Percentiles rank a stretch among this genome's conserved stretches.
phyloP scores from a whole-genome alignment of 257 asterid species.

The Echites panduratus region DNA sequence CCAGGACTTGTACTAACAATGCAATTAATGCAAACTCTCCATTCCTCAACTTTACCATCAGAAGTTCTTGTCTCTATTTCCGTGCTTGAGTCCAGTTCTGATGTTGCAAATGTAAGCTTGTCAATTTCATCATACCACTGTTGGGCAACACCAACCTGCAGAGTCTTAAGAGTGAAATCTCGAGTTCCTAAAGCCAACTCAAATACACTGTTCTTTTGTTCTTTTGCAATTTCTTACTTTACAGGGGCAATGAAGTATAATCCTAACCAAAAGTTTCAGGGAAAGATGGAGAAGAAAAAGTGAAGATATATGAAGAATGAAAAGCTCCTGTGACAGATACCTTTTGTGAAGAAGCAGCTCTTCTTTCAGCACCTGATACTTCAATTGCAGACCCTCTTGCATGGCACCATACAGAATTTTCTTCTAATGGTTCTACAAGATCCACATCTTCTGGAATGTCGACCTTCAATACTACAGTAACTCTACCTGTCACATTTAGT shows the following conservation, averaged over 20 bases:
- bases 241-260: too few species aligned
- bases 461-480: constrained; percentile 50
- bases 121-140: constrained; percentile 79
- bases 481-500: constrained; percentile 48
- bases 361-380: constrained; percentile 46
- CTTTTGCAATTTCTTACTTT: not conserved
- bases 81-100: constrained; percentile 32
- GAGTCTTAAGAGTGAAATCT: constrained; percentile 13
- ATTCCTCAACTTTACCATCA: constrained; percentile 35
- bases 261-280: constrained; percentile 3
- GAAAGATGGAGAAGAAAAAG: not conserved
- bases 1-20: constrained; percentile 84
- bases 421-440: constrained; percentile 67
- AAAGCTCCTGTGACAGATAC: constrained; percentile 24
- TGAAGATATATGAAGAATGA: constrained; percentile 5
- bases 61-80: constrained; percentile 24
- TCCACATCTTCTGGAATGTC: constrained; percentile 54
- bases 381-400: constrained; percentile 86
- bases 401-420: constrained; percentile 77
- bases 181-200: constrained; percentile 10
- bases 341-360: constrained; percentile 46
- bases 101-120: constrained; percentile 34
- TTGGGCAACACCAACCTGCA: constrained; percentile 73
- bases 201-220: not conserved
- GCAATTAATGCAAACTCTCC: constrained; percentile 51